Conservation (phyloP, 108 stramenopile species). For the Pseudonitzschia pungens region DNA sequence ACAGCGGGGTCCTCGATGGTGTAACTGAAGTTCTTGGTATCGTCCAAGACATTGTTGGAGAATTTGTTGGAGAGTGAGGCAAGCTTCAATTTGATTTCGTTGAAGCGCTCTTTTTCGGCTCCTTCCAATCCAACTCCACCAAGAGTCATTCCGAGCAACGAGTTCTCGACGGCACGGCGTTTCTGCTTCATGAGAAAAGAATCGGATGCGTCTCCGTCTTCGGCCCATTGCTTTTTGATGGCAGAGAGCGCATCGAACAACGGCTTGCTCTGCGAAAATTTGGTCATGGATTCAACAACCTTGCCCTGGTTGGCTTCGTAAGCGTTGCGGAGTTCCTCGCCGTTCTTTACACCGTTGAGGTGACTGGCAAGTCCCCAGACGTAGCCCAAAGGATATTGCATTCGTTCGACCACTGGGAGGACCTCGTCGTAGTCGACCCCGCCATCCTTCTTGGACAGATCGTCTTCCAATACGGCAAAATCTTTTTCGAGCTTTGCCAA, state of each 20-base stretch:
- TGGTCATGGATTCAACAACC: slow-evolving; percentile 86
- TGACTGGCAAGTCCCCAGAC: slow-evolving; percentile 98
- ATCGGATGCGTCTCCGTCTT: slow-evolving; percentile 18
- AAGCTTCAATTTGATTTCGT: slow-evolving; percentile 89
- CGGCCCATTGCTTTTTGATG: slow-evolving; percentile 55
- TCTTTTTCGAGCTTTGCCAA: slow-evolving; percentile 67
- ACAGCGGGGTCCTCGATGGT: slow-evolving; percentile 63
- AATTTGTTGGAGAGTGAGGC: slow-evolving; percentile 89
- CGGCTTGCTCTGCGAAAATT: slow-evolving; percentile 84
- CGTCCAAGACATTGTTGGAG: slow-evolving; percentile 96
- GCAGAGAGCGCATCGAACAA: slow-evolving; percentile 87
- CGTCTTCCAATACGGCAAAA: slow-evolving; percentile 67
- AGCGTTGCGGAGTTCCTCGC: slow-evolving; percentile 88
- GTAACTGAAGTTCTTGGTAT: slow-evolving; percentile 90
- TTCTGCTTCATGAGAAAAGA: slow-evolving; percentile 65
- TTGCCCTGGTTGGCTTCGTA: slow-evolving; percentile 93
- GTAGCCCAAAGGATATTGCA: slow-evolving; percentile 74
- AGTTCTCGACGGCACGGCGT: slow-evolving; percentile 77
- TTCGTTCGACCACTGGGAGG: slow-evolving; percentile 77
- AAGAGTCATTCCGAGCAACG: slow-evolving; percentile 79
- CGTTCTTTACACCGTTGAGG: slow-evolving; percentile 96
- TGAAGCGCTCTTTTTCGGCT: slow-evolving; percentile 88
- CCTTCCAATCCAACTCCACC: slow-evolving; percentile 94
- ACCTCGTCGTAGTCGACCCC: slow-evolving; percentile 57
- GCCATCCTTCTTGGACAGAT: slow-evolving; percentile 24